Evolutionary conservation across 257 asterid species (phyloP).

Genomic region (Ophiorrhiza pumila): DNA sequence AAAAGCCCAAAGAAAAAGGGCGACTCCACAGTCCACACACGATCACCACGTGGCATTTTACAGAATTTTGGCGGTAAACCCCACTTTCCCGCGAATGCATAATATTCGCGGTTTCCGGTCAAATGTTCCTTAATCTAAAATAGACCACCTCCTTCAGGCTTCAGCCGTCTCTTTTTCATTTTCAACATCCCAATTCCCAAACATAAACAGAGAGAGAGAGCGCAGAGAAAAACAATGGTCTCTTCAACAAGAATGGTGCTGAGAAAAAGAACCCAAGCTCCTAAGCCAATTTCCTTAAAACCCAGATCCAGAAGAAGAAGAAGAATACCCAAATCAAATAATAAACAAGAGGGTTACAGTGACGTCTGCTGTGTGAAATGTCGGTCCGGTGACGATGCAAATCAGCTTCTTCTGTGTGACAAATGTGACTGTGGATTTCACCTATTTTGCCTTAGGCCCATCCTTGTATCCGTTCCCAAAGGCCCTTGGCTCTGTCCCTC

Average conservation of each 20-base stretch:
- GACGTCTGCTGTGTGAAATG: conserved; percentile 64
- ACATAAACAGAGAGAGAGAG: neutral
- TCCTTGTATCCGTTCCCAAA: conserved; percentile 69
- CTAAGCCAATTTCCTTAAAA: conserved; percentile 27
- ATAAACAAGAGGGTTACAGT: conserved; percentile 24
- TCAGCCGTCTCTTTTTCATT: too few species aligned
- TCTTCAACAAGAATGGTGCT: conserved; percentile 14
- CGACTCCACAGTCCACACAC: neutral
- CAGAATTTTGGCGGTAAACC: conserved; percentile 22
- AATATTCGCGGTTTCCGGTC: too few species aligned
- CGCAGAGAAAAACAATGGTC: conserved; percentile 2
- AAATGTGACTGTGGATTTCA: conserved; percentile 78
- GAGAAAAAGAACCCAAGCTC: conserved; percentile 66
- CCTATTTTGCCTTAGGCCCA: conserved; percentile 67
- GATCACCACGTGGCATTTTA: neutral
- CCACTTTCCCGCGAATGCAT: conserved; percentile 17
- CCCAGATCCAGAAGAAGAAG: conserved; percentile 23
- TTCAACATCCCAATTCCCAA: too few species aligned
- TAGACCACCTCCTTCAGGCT: neutral
- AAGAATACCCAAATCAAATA: conserved; percentile 26
- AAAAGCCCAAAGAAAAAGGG: neutral
- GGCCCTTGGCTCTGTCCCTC: conserved; percentile 74
- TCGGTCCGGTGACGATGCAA: conserved; percentile 60
- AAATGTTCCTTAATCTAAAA: neutral
- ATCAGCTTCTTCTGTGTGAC: conserved; percentile 78